Base-by-base conservation (phyloP, 805 yeast species). In the Yamadazyma philogaea region DNA sequence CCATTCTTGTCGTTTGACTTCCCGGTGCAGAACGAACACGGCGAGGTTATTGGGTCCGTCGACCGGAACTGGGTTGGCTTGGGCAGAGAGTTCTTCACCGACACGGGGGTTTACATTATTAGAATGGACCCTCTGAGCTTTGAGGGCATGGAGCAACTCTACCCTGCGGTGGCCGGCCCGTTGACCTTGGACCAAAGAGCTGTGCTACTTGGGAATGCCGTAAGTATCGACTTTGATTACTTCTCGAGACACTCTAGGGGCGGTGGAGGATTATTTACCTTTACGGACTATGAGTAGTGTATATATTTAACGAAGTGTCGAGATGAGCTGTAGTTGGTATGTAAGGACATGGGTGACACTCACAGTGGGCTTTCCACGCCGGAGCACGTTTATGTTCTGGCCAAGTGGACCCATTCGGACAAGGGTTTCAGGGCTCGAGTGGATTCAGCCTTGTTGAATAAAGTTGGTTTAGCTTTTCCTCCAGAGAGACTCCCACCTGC, bases 51-150 rank as follows among this genome's bases (percentile, higher is more conserved):
- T 42, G 96, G 84, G 0, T 72, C 85, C 1, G 91, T 93, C 1
- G 93, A 88, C 60, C 75, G 98, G 54, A 89, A 89, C 61, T 93
- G 96, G 93, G 95, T 86, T 5, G 99, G 99, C 0, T 66, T 93
- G 32, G 96, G 95, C 2, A 75, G 97, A 55, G 99, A 93, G 59
- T 64, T 90, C 55, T 84, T 91, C 56, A 90, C 98, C 0, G 98
- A 93, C 62, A 86, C 96, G 0, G 98, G 98, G 48, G 90, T 88
- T 1, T 91, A 93, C 60, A 79, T 90, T 22, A 65, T 91, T 21
- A 66, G 96, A 45, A 84, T 89, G 86, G 95, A 87, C 54, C 83
- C 85, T 1, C 70, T 70, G 17, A 73, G 86, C 49, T 82, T 84
- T 50, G 74, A 70, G 3, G 87, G 84, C 0, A 63, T 81, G 52